Percentiles rank a stretch among this genome's conserved stretches.
Conservation (phyloP, 2,329 filamentous ascomycete species). For the Aspergillus neoniger region DNA sequence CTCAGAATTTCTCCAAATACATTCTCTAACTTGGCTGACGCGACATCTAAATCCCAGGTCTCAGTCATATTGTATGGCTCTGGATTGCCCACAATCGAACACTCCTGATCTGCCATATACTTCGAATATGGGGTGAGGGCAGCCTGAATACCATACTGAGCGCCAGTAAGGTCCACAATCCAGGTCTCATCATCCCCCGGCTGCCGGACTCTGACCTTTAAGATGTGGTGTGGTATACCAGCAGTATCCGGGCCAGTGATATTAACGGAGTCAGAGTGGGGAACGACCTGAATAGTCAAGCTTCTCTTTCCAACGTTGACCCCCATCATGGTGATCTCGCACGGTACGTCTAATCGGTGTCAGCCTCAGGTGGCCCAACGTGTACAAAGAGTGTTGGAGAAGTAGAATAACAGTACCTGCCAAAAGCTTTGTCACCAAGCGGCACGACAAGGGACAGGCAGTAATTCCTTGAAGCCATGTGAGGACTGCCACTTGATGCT, state of each 20-base stretch:
- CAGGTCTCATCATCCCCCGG: not conserved
- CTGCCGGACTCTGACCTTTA: too few relatives aligned
- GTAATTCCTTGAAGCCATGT: not conserved
- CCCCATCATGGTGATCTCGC: not conserved
- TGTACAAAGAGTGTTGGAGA: too few relatives aligned
- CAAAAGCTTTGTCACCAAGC: not conserved
- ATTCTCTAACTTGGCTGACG: too few relatives aligned
- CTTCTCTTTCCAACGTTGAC: too few relatives aligned
- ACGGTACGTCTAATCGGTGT: not conserved
- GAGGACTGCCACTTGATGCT: not conserved
- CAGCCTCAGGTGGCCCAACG: not conserved
- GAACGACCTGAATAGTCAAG: too few relatives aligned
- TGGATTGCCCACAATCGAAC: not conserved
- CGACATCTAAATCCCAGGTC: not conserved
- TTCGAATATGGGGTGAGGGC: not conserved
- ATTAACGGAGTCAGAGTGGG: too few relatives aligned
- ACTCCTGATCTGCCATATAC: not conserved
- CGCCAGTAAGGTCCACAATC: not conserved
- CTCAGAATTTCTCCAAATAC: too few relatives aligned
- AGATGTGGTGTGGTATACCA: too few relatives aligned
- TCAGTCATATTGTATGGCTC: not conserved
- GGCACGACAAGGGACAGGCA: not conserved
- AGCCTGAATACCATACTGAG: not conserved
- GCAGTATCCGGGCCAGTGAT: too few relatives aligned
- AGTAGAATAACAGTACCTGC: not conserved